These are phyloP conservation scores for Podospora anserina DNA, from an alignment of 495 filamentous ascomycete genomes.

Conservation along the genomic window DNA sequence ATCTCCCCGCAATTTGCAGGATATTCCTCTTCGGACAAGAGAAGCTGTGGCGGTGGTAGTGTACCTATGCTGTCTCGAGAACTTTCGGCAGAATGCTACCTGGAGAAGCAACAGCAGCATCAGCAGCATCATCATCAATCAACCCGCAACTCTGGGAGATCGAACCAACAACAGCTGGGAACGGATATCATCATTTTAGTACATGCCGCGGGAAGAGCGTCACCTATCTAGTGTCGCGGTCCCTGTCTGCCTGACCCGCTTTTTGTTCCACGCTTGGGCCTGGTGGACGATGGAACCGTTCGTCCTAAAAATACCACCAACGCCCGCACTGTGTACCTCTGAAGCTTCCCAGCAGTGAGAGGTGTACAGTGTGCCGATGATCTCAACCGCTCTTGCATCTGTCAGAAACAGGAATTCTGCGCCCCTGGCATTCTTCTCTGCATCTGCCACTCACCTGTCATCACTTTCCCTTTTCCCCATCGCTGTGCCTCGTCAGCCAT, in stretches of 20 bases:
- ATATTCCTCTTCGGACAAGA: too few species aligned
- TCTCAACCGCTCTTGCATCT: slow-evolving; percentile 4
- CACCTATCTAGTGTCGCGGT: too few species aligned
- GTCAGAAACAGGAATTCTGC: slow-evolving; percentile 1
- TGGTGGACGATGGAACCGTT: not conserved
- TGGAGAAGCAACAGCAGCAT: too few species aligned
- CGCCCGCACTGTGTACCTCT: not conserved
- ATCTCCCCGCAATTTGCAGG: too few species aligned
- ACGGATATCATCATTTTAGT: slow-evolving; percentile 12
- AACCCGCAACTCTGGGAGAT: too few species aligned
- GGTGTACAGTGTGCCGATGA: not conserved
- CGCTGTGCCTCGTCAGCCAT: not conserved
- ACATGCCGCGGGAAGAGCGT: not conserved
- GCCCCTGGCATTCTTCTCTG: not conserved
- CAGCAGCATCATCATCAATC: too few species aligned
- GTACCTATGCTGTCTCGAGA: too few species aligned
- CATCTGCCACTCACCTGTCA: not conserved
- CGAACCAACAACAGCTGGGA: slow-evolving; percentile 22
- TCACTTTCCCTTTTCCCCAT: not conserved
- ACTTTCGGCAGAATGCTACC: too few species aligned
- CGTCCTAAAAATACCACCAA: slow-evolving; percentile 4
- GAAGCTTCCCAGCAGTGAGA: too few species aligned
- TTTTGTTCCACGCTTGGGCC: slow-evolving; percentile 6
- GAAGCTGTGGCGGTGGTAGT: too few species aligned
- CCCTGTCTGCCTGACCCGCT: slow-evolving; percentile 5